Evolutionary conservation across 768 basidiomycete species (phyloP).

Genomic region (Termitomyces sp.): DNA sequence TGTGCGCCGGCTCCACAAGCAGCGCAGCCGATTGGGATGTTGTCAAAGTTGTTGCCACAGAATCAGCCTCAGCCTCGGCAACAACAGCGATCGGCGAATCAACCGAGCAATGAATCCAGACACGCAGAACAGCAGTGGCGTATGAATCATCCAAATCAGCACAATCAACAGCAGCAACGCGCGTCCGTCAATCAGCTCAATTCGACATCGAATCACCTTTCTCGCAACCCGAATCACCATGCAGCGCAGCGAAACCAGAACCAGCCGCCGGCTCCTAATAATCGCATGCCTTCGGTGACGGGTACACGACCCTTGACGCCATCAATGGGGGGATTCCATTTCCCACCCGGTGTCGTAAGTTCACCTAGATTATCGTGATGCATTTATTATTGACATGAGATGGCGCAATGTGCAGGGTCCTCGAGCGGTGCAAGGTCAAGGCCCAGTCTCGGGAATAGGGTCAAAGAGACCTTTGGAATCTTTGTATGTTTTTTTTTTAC

Average conservation of each 20-base stretch:
- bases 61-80: not conserved
- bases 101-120: not conserved
- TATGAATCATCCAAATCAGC: not conserved
- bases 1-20: constrained; percentile 1
- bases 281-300: not conserved
- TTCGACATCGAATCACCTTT: not conserved
- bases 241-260: constrained; percentile 12
- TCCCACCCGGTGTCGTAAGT: constrained; percentile 41
- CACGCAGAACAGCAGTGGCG: not conserved
- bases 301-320: constrained; percentile 23
- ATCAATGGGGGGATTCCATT: constrained; percentile 45
- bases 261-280: not conserved
- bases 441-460: constrained; percentile 11
- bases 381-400: not conserved
- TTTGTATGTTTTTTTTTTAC: constrained; percentile 21
- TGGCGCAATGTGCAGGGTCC: constrained; percentile 12
- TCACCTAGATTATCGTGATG: not conserved
- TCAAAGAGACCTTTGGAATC: constrained; percentile 28
- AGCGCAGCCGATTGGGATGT: not conserved
- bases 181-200: not conserved
- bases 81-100: not conserved
- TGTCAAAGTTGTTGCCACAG: constrained; percentile 5
- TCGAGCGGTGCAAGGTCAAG: constrained; percentile 7
- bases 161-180: constrained; percentile 1
- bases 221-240: constrained; percentile 4